Evolutionary conservation across 78 protist species (phyloP).

Genomic region (Pigoraptor vietnamica): DNA sequence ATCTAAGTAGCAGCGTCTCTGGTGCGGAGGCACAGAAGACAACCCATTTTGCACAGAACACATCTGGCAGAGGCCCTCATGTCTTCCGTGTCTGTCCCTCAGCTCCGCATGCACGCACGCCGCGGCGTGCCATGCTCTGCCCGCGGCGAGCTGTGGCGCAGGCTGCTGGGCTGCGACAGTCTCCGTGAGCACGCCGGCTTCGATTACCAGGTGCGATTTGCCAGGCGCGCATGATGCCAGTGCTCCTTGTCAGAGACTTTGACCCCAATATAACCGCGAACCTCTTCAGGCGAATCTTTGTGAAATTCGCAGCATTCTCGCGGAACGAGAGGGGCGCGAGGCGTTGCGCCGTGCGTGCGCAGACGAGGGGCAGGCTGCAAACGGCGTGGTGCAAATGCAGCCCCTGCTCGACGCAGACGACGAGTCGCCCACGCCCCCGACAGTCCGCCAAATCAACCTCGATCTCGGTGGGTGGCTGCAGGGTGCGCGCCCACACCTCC

Average conservation of each 20-base stretch:
- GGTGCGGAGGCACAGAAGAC: no score
- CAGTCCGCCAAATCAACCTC: neutral
- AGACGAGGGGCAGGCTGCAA: neutral
- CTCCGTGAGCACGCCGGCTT: neutral
- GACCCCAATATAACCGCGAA: neutral
- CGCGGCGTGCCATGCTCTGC: neutral
- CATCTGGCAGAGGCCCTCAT: no score
- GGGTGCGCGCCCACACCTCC: no score
- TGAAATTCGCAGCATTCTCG: neutral
- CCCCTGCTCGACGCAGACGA: neutral
- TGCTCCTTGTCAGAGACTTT: no score
- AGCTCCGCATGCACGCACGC: neutral
- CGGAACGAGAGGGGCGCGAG: neutral
- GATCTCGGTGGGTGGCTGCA: neutral
- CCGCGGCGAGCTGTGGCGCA: neutral
- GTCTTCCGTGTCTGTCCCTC: neutral
- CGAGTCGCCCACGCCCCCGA: neutral
- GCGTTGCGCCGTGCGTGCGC: neutral
- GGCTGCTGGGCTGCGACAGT: neutral
- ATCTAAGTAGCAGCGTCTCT: no score
- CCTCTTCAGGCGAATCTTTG: neutral
- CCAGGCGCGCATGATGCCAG: no score
- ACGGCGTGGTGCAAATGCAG: neutral
- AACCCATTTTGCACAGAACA: no score
- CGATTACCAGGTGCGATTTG: neutral